Base-by-base conservation (phyloP, 768 basidiomycete genomes). In the Mycena vulgaris region DNA sequence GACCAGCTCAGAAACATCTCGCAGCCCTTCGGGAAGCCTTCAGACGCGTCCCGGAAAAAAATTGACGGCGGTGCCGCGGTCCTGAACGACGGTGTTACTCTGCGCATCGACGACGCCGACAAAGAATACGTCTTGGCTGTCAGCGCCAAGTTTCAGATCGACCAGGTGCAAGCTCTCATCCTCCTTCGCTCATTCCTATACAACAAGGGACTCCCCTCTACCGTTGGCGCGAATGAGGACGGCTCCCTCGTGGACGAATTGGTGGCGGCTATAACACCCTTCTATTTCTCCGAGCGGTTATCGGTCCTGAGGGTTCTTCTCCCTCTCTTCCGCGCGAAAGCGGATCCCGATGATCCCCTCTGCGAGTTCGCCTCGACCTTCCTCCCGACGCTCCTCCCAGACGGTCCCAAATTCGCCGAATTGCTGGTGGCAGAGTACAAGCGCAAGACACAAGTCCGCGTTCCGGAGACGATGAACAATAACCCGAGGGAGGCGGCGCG, bases 261-360 rank as follows among this genome's bases (percentile, higher is more conserved):
- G 19, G 79, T 95, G 31, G 88, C 90, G 63, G 88, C 89, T 30
- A 90, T 97, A 74, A 92, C 92, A 0, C 89, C 91, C 8, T 96
- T 95, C 87, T 94, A 94, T 79, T 89, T 90, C 71, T 90, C 92
- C 6, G 96, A 98, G 78, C 87, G 92, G 16, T 86, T 97, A 21
- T 90, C 87, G 73, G 78, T 92, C 51, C 83, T 93, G 17, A 90
- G 93, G 47, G 82, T 90, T 33, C 87, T 95, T 61, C 88, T 93
- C 9, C 91, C 94, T 0, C 86, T 98, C 3, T 88, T 97, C 59
- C 89, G 93, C 52, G 90, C 92, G 4, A 87, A 88, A 52, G 90
- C 89, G 63, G 89, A 92, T 69, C 72, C 86, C 1, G 78, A 81
- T 0, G 88, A 93, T 66, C 84, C 86, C 1, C 79, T 91, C 10